Conservation (phyloP, 148 eudicot genomes). For the Salicornia ramosissima region DNA sequence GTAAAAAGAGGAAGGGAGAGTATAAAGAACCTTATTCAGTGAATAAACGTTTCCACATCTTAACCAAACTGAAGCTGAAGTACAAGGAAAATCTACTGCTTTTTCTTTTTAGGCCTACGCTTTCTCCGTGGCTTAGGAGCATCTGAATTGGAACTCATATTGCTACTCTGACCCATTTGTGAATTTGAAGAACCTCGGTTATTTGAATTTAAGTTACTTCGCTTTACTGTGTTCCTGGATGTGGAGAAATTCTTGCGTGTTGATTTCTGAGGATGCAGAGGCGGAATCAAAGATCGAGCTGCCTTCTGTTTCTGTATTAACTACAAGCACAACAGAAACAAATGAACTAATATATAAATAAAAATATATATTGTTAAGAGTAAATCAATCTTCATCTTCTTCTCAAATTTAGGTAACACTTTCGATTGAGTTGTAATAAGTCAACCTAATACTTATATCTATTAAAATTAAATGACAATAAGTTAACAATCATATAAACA, state of each 20-base stretch:
- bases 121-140: conserved; percentile 76
- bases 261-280: conserved; percentile 68
- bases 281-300: conserved; percentile 84
- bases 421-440: too few species aligned
- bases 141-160: conserved; percentile 85
- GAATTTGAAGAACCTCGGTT: conserved; percentile 42
- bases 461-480: too few species aligned
- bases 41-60: background rate
- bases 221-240: conserved; percentile 42
- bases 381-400: too few species aligned
- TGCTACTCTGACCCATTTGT: conserved; percentile 63
- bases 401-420: too few species aligned
- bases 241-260: conserved; percentile 32
- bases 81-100: conserved; percentile 34
- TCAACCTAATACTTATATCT: too few species aligned
- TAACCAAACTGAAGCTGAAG: conserved; percentile 1
- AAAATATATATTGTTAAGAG: too few species aligned
- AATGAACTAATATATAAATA: too few species aligned
- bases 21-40: background rate
- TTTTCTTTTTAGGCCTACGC: conserved; percentile 95
- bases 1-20: too few species aligned
- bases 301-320: conserved; percentile 55
- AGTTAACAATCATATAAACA: too few species aligned
- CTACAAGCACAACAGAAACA: conserved; percentile 2
- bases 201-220: background rate